Evolutionary conservation across 345 rosid genomes (phyloP).

Genomic region (Luvunga scandens): DNA sequence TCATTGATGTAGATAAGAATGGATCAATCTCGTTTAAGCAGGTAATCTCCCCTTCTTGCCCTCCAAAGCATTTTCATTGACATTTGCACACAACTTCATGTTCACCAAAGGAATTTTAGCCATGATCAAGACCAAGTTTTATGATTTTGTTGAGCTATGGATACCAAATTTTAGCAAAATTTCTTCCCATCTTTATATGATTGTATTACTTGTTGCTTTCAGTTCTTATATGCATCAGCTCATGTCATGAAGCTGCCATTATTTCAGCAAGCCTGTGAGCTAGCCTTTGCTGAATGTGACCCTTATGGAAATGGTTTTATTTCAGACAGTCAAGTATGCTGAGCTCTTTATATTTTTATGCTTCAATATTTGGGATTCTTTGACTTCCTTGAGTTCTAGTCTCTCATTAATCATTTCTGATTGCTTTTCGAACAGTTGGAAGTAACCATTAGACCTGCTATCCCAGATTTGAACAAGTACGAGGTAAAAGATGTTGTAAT

Average conservation of each 20-base stretch:
- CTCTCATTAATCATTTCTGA: conserved; percentile 9
- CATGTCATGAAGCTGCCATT: conserved; percentile 63
- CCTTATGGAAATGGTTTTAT: conserved; percentile 42
- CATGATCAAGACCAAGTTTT: background rate
- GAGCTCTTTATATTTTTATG: background rate
- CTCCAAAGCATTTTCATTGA: background rate
- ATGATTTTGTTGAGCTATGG: background rate
- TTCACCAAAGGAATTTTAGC: background rate
- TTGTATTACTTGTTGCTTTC: conserved; percentile 27
- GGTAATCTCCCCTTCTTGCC: conserved; percentile 40
- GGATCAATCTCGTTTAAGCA: conserved; percentile 86
- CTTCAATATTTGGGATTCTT: background rate
- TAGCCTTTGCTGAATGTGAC: conserved; percentile 60
- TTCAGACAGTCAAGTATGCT: conserved; percentile 58
- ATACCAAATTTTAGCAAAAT: background rate
- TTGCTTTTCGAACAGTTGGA: conserved; percentile 51
- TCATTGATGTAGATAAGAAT: conserved; percentile 72
- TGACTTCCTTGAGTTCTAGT: conserved; percentile 7
- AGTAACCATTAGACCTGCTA: conserved; percentile 44
- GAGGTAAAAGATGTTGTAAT: conserved; percentile 44
- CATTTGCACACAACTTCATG: background rate
- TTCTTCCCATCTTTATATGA: background rate
- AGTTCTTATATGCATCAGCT: conserved; percentile 84
- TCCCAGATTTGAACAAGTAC: conserved; percentile 47
- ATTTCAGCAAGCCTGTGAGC: conserved; percentile 68